Evolutionary conservation across 495 filamentous ascomycete genomes (phyloP).

Genomic region (Jackrogersella multiformis): DNA sequence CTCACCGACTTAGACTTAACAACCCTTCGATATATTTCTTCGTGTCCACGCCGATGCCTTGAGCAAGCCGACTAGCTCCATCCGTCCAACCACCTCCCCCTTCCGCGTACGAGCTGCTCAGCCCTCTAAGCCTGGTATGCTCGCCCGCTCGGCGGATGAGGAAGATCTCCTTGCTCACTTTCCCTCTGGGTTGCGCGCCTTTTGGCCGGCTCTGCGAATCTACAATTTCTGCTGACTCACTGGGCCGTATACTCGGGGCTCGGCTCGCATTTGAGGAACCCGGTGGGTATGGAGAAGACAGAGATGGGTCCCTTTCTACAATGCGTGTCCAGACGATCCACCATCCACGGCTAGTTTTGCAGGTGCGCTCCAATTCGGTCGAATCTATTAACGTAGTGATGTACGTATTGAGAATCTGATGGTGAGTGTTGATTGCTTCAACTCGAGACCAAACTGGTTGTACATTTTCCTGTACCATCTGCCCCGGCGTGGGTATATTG

Average conservation of each 20-base stretch:
- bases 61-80: slow-evolving; percentile 73
- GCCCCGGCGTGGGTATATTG: slow-evolving; percentile 78
- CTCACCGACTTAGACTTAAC: slow-evolving; percentile 77
- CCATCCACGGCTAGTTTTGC: slow-evolving; percentile 92
- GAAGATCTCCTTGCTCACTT: slow-evolving; percentile 74
- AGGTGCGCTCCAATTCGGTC: slow-evolving; percentile 81
- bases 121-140: slow-evolving; percentile 50
- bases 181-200: background rate
- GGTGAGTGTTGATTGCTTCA: slow-evolving; percentile 92
- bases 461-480: slow-evolving; percentile 32
- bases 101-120: slow-evolving; percentile 52
- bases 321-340: slow-evolving; percentile 95
- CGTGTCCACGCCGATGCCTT: slow-evolving; percentile 89
- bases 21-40: slow-evolving; percentile 85
- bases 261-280: slow-evolving; percentile 29
- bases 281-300: background rate
- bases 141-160: slow-evolving; percentile 83
- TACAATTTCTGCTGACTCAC: slow-evolving; percentile 33
- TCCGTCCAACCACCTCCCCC: slow-evolving; percentile 61
- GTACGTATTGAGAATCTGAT: slow-evolving; percentile 81
- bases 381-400: slow-evolving; percentile 65
- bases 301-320: slow-evolving; percentile 51
- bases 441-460: slow-evolving; percentile 71
- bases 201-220: slow-evolving; percentile 37
- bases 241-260: slow-evolving; percentile 18